These are phyloP conservation scores for Plenodomus biglobosus DNA, from an alignment of 2,329 filamentous ascomycete species.

Conservation along the genomic window DNA sequence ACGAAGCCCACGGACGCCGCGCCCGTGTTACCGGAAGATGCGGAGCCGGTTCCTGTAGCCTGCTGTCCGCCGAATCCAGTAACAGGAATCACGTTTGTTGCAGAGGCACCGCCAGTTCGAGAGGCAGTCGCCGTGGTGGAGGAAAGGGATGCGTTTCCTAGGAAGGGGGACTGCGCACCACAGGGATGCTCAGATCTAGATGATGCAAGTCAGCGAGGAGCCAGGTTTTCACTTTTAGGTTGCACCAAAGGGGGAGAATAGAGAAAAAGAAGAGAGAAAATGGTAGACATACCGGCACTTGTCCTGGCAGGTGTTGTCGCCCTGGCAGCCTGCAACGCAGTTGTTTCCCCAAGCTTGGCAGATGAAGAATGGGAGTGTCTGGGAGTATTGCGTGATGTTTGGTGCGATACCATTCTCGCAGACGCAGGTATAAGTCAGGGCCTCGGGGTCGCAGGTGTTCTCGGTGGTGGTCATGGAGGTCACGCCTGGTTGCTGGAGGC, in stretches of 20 bases:
- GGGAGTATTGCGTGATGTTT: conserved; percentile 74
- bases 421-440: conserved; percentile 70
- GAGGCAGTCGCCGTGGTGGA: conserved; percentile 49
- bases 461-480: conserved; percentile 49
- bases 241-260: background rate
- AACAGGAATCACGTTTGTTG: conserved; percentile 32
- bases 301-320: conserved; percentile 60
- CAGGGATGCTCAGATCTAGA: conserved; percentile 64
- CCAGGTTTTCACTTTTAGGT: background rate
- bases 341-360: conserved; percentile 72
- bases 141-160: conserved; percentile 59
- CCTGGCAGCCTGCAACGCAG: conserved; percentile 62
- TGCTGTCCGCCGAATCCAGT: conserved; percentile 33
- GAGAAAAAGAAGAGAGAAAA: background rate
- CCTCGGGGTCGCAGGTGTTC: conserved; percentile 67
- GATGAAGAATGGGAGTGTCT: conserved; percentile 76
- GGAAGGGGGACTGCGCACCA: conserved; percentile 66
- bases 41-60: conserved; percentile 9
- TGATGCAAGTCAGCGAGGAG: conserved; percentile 1
- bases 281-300: conserved; percentile 54
- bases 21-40: conserved; percentile 19
- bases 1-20: conserved; percentile 50
- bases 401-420: conserved; percentile 67
- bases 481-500: conserved; percentile 60
- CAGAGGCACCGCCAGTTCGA: conserved; percentile 35